Evolutionary conservation across 2,329 filamentous ascomycete genomes (phyloP).

Genomic region (Colletotrichum trifolii): DNA sequence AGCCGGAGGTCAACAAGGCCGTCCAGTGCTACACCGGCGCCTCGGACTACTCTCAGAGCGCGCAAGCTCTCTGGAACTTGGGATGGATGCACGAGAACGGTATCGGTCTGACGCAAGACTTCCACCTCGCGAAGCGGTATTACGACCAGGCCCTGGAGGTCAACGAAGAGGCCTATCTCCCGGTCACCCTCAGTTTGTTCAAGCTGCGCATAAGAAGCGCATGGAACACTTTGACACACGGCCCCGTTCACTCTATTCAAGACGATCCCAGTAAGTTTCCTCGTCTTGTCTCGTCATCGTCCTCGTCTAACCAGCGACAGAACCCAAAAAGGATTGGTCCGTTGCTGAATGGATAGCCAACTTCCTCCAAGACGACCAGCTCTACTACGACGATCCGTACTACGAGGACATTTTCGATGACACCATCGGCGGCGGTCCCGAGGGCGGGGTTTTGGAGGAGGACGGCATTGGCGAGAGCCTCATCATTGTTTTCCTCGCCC

Average conservation of each 20-base stretch:
- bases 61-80: conserved; percentile 95
- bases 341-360: conserved; percentile 87
- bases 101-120: conserved; percentile 91
- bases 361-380: conserved; percentile 79
- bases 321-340: conserved; percentile 77
- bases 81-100: conserved; percentile 99
- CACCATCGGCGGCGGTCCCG: conserved; percentile 69
- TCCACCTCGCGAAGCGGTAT: conserved; percentile 94
- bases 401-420: conserved; percentile 68
- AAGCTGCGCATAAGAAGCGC: conserved; percentile 88
- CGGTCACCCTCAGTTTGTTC: conserved; percentile 87
- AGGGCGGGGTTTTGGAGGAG: conserved; percentile 66
- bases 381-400: conserved; percentile 69
- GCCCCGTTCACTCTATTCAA: conserved; percentile 91
- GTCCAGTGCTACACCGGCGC: conserved; percentile 93
- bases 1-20: conserved; percentile 82
- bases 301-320: conserved; percentile 51
- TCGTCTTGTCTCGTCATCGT: too few species aligned
- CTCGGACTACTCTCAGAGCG: conserved; percentile 89
- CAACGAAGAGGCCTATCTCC: conserved; percentile 92
- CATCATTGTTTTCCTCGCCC: conserved; percentile 82
- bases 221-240: conserved; percentile 93
- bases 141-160: conserved; percentile 94
- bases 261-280: conserved; percentile 81
- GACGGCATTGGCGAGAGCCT: conserved; percentile 87